A percentile compares a stretch with the other conserved stretches of the same genome.
Evolutionary conservation across 352 stramenopile species (phyloP).

Genomic region (Phytophthora pinifolia): DNA sequence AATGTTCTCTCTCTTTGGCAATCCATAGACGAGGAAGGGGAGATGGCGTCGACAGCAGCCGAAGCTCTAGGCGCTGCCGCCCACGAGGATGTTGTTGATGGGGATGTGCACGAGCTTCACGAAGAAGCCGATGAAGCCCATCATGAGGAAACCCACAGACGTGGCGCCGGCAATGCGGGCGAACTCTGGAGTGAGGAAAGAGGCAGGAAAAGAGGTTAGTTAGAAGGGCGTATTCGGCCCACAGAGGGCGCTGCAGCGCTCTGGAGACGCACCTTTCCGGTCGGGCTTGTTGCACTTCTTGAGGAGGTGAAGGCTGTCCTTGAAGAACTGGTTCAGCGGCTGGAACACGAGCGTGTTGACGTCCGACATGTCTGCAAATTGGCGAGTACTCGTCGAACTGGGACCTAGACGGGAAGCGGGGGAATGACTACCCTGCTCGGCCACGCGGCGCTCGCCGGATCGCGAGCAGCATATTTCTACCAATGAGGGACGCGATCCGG

Average conservation of each 20-base stretch:
- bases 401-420: conserved; percentile 13
- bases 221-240: not conserved
- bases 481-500: conserved; percentile 6
- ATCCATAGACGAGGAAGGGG: not conserved
- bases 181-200: conserved; percentile 83
- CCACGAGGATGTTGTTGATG: conserved; percentile 99
- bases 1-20: not conserved
- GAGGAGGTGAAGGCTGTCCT: conserved; percentile 97
- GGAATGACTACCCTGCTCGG: conserved; percentile 18
- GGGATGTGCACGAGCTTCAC: conserved; percentile 99
- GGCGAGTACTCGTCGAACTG: not conserved
- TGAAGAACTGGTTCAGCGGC: conserved; percentile 96
- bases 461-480: conserved; percentile 13
- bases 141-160: conserved; percentile 97
- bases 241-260: not conserved
- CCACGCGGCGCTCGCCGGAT: conserved; percentile 31
- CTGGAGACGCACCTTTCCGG: conserved; percentile 88
- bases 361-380: conserved; percentile 66
- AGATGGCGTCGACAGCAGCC: conserved; percentile 9
- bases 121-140: conserved; percentile 99
- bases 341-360: conserved; percentile 94
- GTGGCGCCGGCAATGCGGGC: conserved; percentile 94
- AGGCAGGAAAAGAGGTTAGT: conserved; percentile 1
- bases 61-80: conserved; percentile 71
- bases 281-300: conserved; percentile 99